Base-by-base conservation (phyloP, 805 yeast genomes). In the Yarrowia sp. region DNA sequence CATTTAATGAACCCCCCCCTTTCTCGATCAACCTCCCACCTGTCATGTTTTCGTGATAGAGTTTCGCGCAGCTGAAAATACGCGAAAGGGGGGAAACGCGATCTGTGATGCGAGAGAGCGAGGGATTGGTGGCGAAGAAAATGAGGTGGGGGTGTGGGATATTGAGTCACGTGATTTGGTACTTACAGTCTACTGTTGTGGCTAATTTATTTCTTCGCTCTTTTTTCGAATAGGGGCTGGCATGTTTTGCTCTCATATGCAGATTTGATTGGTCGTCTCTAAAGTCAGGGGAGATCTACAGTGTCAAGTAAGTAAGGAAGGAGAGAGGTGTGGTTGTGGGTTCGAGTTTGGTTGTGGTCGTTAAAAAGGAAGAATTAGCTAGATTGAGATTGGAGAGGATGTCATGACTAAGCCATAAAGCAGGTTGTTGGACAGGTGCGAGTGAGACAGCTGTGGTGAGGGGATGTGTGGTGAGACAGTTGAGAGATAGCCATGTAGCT, bases 11-110 rank as follows among this genome's bases (percentile, higher is more conserved):
- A 46, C 52, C 34, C 15, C 9, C 13, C 3, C 33, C 6, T 8
- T 19, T 17, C 9, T 14, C 33, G 17, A 43, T 52, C 20, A 30
- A 19, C 42, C 15, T 52, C 55, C 17, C 43, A 24, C 20, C 43
- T 55, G 44, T 39, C 61, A 55, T 40, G 46, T 55, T 55, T 55
- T 55, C 61, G 61, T 24, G 46, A 55, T 55, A 55, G n/a, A 13
- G 61, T 55, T 55, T 55, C 46, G 61, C 46, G 61, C 61, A 15
- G 34, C 60, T 38, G 60, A 53, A 36, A 52, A 52, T 20, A 53
- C 60, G 60, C 60, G 60, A 53, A 39, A 53, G 60, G 60, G 58
- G 60, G 60, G 9, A 13, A n/a, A 53, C 60, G 60, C 58, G 58
- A 53, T n/a, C 14, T 20, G 58, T 10, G 12, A 12, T n/a, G n/a